These are phyloP conservation scores for Aspergillus ochraceus DNA, from an alignment of 2,329 filamentous ascomycete species.

Conservation along the genomic window DNA sequence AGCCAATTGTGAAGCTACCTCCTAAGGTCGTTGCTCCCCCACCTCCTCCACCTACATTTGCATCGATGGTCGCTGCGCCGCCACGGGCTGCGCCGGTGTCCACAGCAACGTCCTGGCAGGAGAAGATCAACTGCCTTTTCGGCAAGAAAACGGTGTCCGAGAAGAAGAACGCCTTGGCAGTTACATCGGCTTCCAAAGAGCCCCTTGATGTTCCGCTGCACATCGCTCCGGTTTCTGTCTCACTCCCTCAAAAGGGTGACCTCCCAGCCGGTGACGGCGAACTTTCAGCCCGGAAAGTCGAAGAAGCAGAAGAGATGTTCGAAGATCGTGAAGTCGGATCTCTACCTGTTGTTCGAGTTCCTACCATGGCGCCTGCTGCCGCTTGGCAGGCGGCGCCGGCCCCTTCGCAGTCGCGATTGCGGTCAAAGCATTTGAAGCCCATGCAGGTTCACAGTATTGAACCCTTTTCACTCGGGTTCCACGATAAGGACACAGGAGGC, in stretches of 20 bases:
- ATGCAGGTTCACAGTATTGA: conserved; percentile 54
- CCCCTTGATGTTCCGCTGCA: conserved; percentile 60
- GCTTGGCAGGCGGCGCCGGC: conserved; percentile 61
- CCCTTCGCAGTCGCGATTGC: conserved; percentile 33
- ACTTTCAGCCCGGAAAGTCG: conserved; percentile 65
- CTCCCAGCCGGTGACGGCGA: conserved; percentile 45
- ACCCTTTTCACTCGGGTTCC: conserved; percentile 41
- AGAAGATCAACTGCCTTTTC: conserved; percentile 75
- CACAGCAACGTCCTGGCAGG: conserved; percentile 67
- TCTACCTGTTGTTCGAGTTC: conserved; percentile 69
- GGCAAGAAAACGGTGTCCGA: conserved; percentile 58
- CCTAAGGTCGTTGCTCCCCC: conserved; percentile 53
- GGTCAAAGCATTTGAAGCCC: conserved; percentile 54
- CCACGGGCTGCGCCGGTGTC: conserved; percentile 45
- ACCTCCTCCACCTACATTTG: conserved; percentile 47
- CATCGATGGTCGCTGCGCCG: conserved; percentile 43
- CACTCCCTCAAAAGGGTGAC: conserved; percentile 56
- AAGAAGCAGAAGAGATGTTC: conserved; percentile 77
- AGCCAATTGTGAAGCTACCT: conserved; percentile 79
- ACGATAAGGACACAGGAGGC: conserved; percentile 39
- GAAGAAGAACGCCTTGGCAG: conserved; percentile 57
- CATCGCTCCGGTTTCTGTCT: conserved; percentile 65
- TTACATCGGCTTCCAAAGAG: conserved; percentile 68
- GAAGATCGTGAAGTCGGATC: conserved; percentile 80
- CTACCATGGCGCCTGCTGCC: conserved; percentile 60